These are phyloP conservation scores for Fennellomyces sp. DNA, from an alignment of 371 early-diverging fungal species.

Conservation along the genomic window DNA sequence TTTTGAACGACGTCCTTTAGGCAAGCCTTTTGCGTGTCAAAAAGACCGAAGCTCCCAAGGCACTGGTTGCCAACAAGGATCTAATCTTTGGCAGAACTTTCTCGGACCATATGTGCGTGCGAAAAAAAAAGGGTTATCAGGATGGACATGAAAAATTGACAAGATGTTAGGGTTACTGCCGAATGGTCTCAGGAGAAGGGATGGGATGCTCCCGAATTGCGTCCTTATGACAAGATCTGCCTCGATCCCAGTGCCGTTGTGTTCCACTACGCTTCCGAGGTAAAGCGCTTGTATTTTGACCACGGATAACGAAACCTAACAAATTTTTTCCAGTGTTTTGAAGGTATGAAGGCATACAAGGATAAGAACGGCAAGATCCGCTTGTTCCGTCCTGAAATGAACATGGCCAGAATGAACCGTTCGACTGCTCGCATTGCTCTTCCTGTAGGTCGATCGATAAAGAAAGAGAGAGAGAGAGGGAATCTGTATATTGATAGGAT, in stretches of 20 bases:
- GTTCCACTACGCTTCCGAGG: slow-evolving; percentile 91
- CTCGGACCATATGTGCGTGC: slow-evolving; percentile 89
- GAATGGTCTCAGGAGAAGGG: slow-evolving; percentile 83
- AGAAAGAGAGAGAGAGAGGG: neutral
- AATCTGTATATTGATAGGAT: neutral
- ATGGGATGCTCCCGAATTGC: slow-evolving; percentile 77
- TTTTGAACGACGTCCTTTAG: slow-evolving; percentile 26
- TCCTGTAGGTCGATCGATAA: slow-evolving; percentile 55
- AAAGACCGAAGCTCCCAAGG: slow-evolving; percentile 52
- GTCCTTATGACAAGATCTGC: slow-evolving; percentile 79
- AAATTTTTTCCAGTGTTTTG: slow-evolving; percentile 70
- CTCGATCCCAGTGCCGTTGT: slow-evolving; percentile 89
- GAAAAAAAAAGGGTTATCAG: neutral
- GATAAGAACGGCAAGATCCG: slow-evolving; percentile 82
- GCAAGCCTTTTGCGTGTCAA: slow-evolving; percentile 52
- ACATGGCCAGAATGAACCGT: slow-evolving; percentile 82
- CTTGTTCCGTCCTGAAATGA: slow-evolving; percentile 90
- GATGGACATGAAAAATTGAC: neutral
- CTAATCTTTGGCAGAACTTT: slow-evolving; percentile 90
- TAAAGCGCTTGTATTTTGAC: slow-evolving; percentile 10
- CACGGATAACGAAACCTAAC: neutral
- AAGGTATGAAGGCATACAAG: slow-evolving; percentile 94
- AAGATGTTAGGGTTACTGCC: slow-evolving; percentile 55
- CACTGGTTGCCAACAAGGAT: slow-evolving; percentile 74
- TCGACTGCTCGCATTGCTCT: slow-evolving; percentile 81